Percentiles rank a stretch among this genome's conserved stretches.
These are phyloP conservation scores for Coprinopsis strossmayeri DNA, from an alignment of 768 basidiomycete genomes.

Conservation along the genomic window DNA sequence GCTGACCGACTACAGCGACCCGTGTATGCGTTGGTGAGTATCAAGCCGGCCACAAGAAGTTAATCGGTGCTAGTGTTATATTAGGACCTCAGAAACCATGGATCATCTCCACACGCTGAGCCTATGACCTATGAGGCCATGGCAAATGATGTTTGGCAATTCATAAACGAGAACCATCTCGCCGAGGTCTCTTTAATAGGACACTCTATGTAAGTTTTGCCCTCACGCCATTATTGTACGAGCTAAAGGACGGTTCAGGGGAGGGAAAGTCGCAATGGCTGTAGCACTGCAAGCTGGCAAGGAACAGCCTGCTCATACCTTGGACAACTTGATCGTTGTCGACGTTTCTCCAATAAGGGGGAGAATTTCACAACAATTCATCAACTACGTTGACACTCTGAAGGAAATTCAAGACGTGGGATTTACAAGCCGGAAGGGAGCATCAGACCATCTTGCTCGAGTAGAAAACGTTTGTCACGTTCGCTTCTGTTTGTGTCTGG, in stretches of 20 bases:
- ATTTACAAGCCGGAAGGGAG: slow-evolving; percentile 59
- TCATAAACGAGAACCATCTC: slow-evolving; percentile 50
- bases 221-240: background rate
- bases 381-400: slow-evolving; percentile 37
- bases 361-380: slow-evolving; percentile 42
- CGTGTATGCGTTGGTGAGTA: slow-evolving; percentile 60
- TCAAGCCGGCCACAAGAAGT: background rate
- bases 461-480: slow-evolving; percentile 51
- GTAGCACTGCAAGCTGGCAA: slow-evolving; percentile 44
- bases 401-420: slow-evolving; percentile 53
- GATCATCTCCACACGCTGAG: slow-evolving; percentile 65
- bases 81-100: slow-evolving; percentile 78
- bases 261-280: slow-evolving; percentile 79
- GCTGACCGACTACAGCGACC: slow-evolving; percentile 51
- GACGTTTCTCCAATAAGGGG: slow-evolving; percentile 76
- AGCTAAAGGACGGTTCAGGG: slow-evolving; percentile 40
- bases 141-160: slow-evolving; percentile 71
- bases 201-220: slow-evolving; percentile 73
- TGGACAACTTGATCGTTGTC: slow-evolving; percentile 61
- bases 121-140: slow-evolving; percentile 75
- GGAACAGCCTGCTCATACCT: slow-evolving; percentile 30
- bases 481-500: background rate
- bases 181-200: slow-evolving; percentile 73
- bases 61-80: background rate
- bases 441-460: slow-evolving; percentile 55